Evolutionary conservation across 106 monocot genomes (phyloP).

Genomic region (Alisma plantagoaquatica): DNA sequence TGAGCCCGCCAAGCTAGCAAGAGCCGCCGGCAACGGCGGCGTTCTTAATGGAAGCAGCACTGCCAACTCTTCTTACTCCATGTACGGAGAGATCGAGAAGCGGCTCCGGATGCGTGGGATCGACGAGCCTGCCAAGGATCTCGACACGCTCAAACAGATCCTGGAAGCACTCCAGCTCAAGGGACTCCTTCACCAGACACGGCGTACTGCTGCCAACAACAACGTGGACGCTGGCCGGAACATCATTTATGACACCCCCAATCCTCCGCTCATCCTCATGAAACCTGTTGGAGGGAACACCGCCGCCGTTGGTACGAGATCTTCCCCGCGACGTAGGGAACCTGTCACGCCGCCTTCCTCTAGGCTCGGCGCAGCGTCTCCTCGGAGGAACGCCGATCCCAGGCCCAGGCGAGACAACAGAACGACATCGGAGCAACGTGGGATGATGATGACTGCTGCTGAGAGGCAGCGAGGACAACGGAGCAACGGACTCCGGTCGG

Average conservation of each 20-base stretch:
- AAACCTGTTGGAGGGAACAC: slow-evolving; percentile 27
- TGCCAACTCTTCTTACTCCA: no score
- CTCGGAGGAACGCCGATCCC: no score
- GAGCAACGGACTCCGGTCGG: neutral
- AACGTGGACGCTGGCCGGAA: no score
- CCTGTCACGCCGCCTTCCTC: no score
- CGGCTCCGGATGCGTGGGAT: slow-evolving; percentile 52
- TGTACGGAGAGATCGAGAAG: slow-evolving; percentile 75
- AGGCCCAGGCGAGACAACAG: no score
- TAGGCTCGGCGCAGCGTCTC: neutral
- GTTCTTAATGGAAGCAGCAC: slow-evolving; percentile 12
- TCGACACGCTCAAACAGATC: slow-evolving; percentile 76
- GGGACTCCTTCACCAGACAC: slow-evolving; percentile 58
- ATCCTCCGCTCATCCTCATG: slow-evolving; percentile 60
- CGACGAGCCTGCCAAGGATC: slow-evolving; percentile 58
- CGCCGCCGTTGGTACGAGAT: neutral
- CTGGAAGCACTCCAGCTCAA: slow-evolving; percentile 77
- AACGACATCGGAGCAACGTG: no score
- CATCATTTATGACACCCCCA: neutral
- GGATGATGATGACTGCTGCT: no score
- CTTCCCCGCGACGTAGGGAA: no score
- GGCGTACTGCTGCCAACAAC: no score
- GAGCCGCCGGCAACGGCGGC: neutral
- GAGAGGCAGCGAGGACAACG: neutral
- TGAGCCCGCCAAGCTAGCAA: slow-evolving; percentile 32